Conservation (phyloP, 176 grass and related monocot species). For the Thinopyrum elongatum region DNA sequence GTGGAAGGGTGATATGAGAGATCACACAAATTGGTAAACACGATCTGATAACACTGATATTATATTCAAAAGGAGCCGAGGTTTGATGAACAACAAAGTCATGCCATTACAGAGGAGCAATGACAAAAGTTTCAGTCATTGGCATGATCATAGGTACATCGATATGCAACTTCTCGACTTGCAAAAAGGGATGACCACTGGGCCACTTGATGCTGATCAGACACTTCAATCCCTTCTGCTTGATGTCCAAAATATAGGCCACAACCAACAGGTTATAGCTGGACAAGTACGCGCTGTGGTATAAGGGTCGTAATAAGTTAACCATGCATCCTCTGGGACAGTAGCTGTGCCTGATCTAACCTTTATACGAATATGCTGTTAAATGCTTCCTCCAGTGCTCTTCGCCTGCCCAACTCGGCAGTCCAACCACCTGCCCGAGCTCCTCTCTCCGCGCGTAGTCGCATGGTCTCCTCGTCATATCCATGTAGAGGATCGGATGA, state of each 20-base stretch:
- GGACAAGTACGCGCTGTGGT: not conserved
- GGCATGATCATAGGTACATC: not conserved
- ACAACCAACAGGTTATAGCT: not conserved
- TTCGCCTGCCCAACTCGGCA: conserved; percentile 66
- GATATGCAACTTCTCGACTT: conserved; percentile 7
- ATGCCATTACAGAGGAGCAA: not conserved
- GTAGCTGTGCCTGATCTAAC: not conserved
- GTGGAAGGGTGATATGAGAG: not conserved
- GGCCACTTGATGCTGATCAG: not conserved
- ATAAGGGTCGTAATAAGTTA: not conserved
- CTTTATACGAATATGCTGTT: conserved; percentile 69
- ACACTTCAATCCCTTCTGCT: not conserved
- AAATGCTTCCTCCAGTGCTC: conserved; percentile 86
- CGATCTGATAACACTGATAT: not conserved
- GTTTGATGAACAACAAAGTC: not conserved
- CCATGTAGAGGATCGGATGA: conserved; percentile 53
- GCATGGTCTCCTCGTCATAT: conserved; percentile 67
- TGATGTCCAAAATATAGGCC: not conserved
- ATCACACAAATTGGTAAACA: not conserved
- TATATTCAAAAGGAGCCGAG: not conserved
- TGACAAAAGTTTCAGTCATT: not conserved
- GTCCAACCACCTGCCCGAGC: conserved; percentile 88
- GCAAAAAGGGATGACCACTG: not conserved
- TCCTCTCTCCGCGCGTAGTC: conserved; percentile 49
- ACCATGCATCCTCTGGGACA: not conserved